A percentile compares a stretch with the other conserved stretches of the same genome.
phyloP scores from a whole-genome alignment of 176 grass and related monocot species.

The Paspalum vaginatum region DNA sequence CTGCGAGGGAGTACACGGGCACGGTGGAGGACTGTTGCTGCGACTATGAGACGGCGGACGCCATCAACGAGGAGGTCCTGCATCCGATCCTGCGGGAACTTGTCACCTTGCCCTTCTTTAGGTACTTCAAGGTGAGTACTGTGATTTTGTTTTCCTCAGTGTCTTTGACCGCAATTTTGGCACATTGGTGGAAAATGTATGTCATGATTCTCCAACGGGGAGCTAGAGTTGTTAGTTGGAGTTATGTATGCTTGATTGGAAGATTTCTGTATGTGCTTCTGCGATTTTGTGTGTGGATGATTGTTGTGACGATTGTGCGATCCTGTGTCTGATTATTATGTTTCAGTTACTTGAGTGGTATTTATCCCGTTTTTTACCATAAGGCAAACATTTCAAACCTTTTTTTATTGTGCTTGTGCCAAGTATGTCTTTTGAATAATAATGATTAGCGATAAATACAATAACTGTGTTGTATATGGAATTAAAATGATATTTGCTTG shows the following conservation, averaged over 20 bases:
- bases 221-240: neutral
- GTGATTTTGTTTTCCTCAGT: neutral
- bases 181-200: slow-evolving; percentile 37
- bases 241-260: neutral
- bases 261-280: neutral
- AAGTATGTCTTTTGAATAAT: neutral
- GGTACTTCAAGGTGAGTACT: slow-evolving; percentile 89
- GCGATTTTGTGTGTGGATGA: neutral
- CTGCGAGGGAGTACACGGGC: slow-evolving; percentile 67
- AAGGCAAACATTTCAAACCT: neutral
- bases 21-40: slow-evolving; percentile 96
- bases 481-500: slow-evolving; percentile 16
- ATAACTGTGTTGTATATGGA: neutral
- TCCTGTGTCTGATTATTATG: neutral
- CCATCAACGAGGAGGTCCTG: slow-evolving; percentile 74
- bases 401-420: neutral
- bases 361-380: neutral
- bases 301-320: neutral
- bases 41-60: slow-evolving; percentile 81
- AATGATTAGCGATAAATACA: neutral
- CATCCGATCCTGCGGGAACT: slow-evolving; percentile 84
- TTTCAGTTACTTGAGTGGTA: neutral
- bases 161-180: neutral
- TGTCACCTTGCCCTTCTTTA: slow-evolving; percentile 81
- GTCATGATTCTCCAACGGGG: neutral